phyloP scores from a whole-genome alignment of 345 rosid genomes.

The Linum trigynum region DNA sequence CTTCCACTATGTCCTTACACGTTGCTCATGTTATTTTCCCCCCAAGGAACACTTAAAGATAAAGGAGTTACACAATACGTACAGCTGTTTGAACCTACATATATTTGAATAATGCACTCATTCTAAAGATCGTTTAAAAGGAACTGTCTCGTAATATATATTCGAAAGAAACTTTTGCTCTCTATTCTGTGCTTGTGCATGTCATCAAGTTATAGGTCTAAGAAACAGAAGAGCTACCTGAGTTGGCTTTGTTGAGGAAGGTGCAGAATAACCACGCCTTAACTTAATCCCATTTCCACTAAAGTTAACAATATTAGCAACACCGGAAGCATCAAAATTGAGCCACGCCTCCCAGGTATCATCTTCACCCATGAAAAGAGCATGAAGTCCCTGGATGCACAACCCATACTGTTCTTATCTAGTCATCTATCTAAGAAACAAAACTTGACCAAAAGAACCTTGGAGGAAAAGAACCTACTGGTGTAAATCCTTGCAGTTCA shows the following conservation, averaged over 20 bases:
- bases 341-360: slow-evolving; percentile 97
- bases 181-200: background rate
- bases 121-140: too few species aligned
- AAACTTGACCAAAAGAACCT: slow-evolving; percentile 7
- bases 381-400: slow-evolving; percentile 72
- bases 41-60: too few species aligned
- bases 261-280: slow-evolving; percentile 82
- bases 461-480: slow-evolving; percentile 37
- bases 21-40: too few species aligned
- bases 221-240: slow-evolving; percentile 40
- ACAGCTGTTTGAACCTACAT: too few species aligned
- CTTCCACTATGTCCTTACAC: too few species aligned
- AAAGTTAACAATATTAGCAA: slow-evolving; percentile 53
- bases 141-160: too few species aligned
- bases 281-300: slow-evolving; percentile 68
- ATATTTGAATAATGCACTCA: too few species aligned
- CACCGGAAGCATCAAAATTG: slow-evolving; percentile 67
- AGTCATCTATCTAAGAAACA: slow-evolving; percentile 8
- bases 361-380: slow-evolving; percentile 89
- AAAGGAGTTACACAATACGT: too few species aligned
- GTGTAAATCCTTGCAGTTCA: slow-evolving; percentile 75
- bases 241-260: slow-evolving; percentile 62
- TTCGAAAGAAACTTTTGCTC: too few species aligned
- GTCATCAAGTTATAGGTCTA: background rate
- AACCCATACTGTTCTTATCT: slow-evolving; percentile 9